These are phyloP conservation scores for Colletotrichum paranaense DNA, from an alignment of 2,329 filamentous ascomycete species.

Conservation along the genomic window DNA sequence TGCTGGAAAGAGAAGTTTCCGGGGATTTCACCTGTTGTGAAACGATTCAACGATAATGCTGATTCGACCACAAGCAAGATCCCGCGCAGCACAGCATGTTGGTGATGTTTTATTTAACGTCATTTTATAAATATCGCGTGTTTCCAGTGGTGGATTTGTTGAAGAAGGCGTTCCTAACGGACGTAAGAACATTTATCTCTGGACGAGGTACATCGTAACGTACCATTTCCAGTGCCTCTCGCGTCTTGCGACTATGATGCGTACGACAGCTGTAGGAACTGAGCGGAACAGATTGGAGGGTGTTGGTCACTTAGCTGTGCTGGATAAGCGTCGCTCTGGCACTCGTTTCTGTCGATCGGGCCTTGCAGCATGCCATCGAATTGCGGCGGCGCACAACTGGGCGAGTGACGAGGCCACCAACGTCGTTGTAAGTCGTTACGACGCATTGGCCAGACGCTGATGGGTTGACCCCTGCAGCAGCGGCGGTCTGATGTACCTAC, in stretches of 20 bases:
- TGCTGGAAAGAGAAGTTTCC: not conserved
- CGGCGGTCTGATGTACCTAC: constrained; percentile 1
- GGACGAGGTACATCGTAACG: not conserved
- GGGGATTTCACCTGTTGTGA: constrained; percentile 22
- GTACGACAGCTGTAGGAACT: not conserved
- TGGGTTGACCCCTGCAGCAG: constrained; percentile 24
- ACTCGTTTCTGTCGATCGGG: not conserved
- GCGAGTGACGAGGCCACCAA: not conserved
- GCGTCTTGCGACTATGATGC: not conserved
- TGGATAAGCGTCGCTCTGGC: not conserved
- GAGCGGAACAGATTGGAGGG: not conserved
- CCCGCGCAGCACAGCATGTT: constrained; percentile 4
- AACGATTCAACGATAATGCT: constrained; percentile 21
- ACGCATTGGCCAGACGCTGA: not conserved
- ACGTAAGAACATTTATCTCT: not conserved
- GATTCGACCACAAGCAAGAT: not conserved
- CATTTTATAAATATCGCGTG: constrained; percentile 11
- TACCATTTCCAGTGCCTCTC: not conserved
- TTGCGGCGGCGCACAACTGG: not conserved
- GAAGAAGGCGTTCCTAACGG: not conserved
- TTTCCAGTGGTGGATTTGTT: constrained; percentile 1
- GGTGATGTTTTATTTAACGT: constrained; percentile 20
- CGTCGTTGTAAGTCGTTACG: not conserved
- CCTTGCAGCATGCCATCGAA: not conserved
- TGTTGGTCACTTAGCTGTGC: not conserved